Evolutionary conservation across 768 basidiomycete genomes (phyloP).

Genomic region (Termitomyces titanicus): DNA sequence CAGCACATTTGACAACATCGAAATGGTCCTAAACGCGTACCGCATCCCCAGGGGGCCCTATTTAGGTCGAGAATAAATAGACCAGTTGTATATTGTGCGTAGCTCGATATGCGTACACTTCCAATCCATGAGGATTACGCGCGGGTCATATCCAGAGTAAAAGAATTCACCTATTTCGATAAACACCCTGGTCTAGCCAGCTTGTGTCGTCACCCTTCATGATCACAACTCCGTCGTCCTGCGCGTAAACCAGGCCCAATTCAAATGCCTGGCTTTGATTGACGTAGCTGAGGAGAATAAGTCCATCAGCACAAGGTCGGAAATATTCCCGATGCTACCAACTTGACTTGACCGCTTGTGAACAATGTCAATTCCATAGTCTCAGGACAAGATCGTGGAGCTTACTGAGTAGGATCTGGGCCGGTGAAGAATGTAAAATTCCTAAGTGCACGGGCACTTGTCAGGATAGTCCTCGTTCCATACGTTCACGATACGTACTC

Average conservation of each 20-base stretch:
- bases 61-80: slow-evolving; percentile 83
- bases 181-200: slow-evolving; percentile 45
- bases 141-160: background rate
- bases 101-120: slow-evolving; percentile 73
- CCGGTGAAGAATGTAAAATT: slow-evolving; percentile 57
- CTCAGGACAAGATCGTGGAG: slow-evolving; percentile 12
- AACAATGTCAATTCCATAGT: slow-evolving; percentile 10
- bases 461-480: background rate
- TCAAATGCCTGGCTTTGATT: slow-evolving; percentile 50
- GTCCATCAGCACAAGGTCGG: slow-evolving; percentile 9
- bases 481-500: slow-evolving; percentile 43
- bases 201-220: slow-evolving; percentile 78
- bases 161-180: slow-evolving; percentile 49
- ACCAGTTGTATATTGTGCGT: slow-evolving; percentile 64
- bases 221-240: slow-evolving; percentile 54
- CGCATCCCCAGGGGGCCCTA: slow-evolving; percentile 87
- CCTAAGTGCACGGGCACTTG: slow-evolving; percentile 24
- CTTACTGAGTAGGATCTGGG: slow-evolving; percentile 67
- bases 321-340: slow-evolving; percentile 21
- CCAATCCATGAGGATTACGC: background rate
- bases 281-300: slow-evolving; percentile 57
- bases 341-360: slow-evolving; percentile 69
- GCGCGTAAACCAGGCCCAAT: slow-evolving; percentile 52
- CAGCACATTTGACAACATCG: background rate
- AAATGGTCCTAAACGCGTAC: slow-evolving; percentile 33